Evolutionary conservation across 257 asterid species (phyloP).

Genomic region (Fraxinus americana): DNA sequence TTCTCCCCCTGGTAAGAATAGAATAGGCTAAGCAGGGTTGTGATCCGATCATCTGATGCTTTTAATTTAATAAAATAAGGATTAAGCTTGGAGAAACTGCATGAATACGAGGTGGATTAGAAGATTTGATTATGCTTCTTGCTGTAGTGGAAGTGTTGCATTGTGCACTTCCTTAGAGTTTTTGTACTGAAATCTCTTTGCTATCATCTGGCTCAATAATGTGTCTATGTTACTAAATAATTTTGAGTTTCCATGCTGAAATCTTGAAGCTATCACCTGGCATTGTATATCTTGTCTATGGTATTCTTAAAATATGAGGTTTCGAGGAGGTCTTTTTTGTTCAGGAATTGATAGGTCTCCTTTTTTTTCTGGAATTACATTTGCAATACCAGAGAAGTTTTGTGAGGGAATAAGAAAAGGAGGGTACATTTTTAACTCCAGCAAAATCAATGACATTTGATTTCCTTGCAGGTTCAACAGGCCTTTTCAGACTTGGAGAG

Average conservation of each 20-base stretch:
- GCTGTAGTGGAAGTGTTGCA: background rate
- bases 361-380: background rate
- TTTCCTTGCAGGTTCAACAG: slow-evolving; percentile 67
- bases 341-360: slow-evolving; percentile 5
- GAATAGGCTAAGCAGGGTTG: slow-evolving; percentile 10
- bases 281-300: background rate
- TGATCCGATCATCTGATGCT: background rate
- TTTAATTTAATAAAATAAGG: background rate
- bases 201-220: background rate
- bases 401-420: slow-evolving; percentile 6
- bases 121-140: background rate
- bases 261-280: background rate
- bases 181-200: background rate
- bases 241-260: slow-evolving; percentile 7
- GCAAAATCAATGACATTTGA: slow-evolving; percentile 7
- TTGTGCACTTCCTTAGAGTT: background rate
- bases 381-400: background rate
- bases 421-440: background rate
- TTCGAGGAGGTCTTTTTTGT: slow-evolving; percentile 1
- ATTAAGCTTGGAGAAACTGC: background rate
- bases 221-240: background rate
- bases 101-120: background rate
- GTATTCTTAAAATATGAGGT: background rate
- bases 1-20: background rate
- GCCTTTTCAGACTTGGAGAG: slow-evolving; percentile 80